Percentiles rank a stretch among this genome's conserved stretches.
phyloP scores from a whole-genome alignment of 345 rosid species.

The Lumnitzera racemosa region DNA sequence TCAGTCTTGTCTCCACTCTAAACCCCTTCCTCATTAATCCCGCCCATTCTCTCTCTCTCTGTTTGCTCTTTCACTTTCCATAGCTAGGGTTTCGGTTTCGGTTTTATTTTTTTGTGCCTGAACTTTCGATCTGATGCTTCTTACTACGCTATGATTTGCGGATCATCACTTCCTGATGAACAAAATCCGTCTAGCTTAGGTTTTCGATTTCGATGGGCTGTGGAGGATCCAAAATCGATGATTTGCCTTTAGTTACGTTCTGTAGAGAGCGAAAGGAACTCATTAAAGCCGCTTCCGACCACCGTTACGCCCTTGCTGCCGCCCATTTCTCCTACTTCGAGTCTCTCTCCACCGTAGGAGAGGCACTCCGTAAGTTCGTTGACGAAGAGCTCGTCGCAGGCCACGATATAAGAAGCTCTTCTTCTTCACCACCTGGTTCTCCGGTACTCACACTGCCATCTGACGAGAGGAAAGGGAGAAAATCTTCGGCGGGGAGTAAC shows the following conservation, averaged over 20 bases:
- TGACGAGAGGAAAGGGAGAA: constrained; percentile 42
- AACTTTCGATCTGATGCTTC: too few relatives aligned
- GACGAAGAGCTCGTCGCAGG: constrained; percentile 60
- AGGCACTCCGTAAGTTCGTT: constrained; percentile 65
- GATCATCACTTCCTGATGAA: background rate
- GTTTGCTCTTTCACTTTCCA: too few relatives aligned
- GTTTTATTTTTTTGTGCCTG: too few relatives aligned
- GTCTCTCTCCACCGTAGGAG: constrained; percentile 67
- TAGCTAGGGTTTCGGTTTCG: too few relatives aligned
- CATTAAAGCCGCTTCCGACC: constrained; percentile 57
- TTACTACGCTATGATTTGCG: constrained; percentile 1
- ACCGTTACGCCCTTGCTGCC: constrained; percentile 76
- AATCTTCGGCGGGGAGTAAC: constrained; percentile 11
- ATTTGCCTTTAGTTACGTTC: constrained; percentile 59
- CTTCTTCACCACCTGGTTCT: constrained; percentile 33
- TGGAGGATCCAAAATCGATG: constrained; percentile 82
- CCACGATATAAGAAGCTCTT: constrained; percentile 18
- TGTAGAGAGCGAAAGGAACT: constrained; percentile 73
- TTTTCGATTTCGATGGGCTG: constrained; percentile 62
- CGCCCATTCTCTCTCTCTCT: too few relatives aligned
- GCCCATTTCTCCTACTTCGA: constrained; percentile 77
- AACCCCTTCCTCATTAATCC: too few relatives aligned
- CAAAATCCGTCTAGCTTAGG: background rate
- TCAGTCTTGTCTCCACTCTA: too few relatives aligned
- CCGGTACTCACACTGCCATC: constrained; percentile 85